Conservation (phyloP, 2,329 filamentous ascomycete species). For the Raffaelea deltoideospora region DNA sequence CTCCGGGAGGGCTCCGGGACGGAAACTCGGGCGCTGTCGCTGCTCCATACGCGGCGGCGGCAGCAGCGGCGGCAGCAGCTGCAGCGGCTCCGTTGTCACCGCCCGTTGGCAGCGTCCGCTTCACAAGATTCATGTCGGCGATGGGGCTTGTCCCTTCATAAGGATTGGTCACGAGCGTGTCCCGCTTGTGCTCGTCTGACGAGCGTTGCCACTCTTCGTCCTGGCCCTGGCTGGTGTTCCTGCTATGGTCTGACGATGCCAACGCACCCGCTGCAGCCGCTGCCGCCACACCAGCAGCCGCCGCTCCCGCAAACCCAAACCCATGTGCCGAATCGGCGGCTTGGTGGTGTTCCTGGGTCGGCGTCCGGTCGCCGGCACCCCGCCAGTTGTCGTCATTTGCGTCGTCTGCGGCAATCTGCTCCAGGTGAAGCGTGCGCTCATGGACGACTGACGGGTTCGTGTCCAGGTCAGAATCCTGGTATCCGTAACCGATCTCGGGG, state of each 20-base stretch:
- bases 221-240: conserved; percentile 39
- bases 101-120: conserved; percentile 11
- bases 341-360: conserved; percentile 19
- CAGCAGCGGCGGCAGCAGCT: conserved; percentile 5
- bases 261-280: too few relatives aligned
- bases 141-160: conserved; percentile 51
- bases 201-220: conserved; percentile 51
- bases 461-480: conserved; percentile 47
- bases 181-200: conserved; percentile 47
- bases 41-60: conserved; percentile 11
- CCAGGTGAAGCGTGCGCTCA: conserved; percentile 24
- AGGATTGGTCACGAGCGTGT: conserved; percentile 51
- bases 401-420: conserved; percentile 39
- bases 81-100: conserved; percentile 13
- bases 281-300: conserved; percentile 33
- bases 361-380: conserved; percentile 16
- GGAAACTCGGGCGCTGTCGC: conserved; percentile 21
- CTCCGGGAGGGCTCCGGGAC: conserved; percentile 40
- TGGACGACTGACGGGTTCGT: conserved; percentile 79
- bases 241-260: conserved; percentile 32
- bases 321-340: conserved; percentile 25
- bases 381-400: conserved; percentile 14
- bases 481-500: conserved; percentile 58
- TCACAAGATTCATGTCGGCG: conserved; percentile 31
- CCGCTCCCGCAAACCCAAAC: conserved; percentile 35